Base-by-base conservation (phyloP, 306 rosid genomes). In the Vicia sativa region DNA sequence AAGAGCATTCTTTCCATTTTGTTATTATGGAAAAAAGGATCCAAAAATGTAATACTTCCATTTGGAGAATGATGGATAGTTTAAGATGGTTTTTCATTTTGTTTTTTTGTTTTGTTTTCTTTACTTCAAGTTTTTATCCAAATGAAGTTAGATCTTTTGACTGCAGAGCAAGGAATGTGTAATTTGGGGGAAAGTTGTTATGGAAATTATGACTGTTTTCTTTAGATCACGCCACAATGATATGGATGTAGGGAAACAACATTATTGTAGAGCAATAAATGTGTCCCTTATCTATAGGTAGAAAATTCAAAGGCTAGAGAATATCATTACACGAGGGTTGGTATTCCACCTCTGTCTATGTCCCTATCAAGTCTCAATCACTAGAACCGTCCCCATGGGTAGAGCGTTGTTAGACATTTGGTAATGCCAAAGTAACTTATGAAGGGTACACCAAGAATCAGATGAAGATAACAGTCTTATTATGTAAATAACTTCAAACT, bases 1-100 rank as follows among this genome's bases (percentile, higher is more conserved):
- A 79, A 81, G 87, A 80, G 72, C 81, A n/a, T 82, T 86, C 82
- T 86, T 89, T 54, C 89, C 92, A 11, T 89, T 87, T 78, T 80
- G 90, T 23, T 74, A 75, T 49, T 43, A 46, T 46, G 78, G 87
- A 16, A 79, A 16, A 79, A 86, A 29, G 85, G 83, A 21, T 87
- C 87, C 7, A 81, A 70, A 81, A 86, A 57, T 77, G 85, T 81
- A 38, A 65, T 89, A 63, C 68, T 84, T 78, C 92, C 92, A 87
- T 62, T 42, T 65, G 78, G 76, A 83, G 62, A 79, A 75, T 13
- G 81, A 81, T 26, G 69, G 70, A 61, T 84, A 57, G 77, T 69
- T 77, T 68, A 63, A 65, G 64, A 73, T 43, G 62, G 2, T 39
- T 44, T 13, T 26, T 39, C 15, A 1, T 23, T n/a, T 11, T 38